Evolutionary conservation across 495 filamentous ascomycete species (phyloP).

Genomic region (Talaromyces liani): DNA sequence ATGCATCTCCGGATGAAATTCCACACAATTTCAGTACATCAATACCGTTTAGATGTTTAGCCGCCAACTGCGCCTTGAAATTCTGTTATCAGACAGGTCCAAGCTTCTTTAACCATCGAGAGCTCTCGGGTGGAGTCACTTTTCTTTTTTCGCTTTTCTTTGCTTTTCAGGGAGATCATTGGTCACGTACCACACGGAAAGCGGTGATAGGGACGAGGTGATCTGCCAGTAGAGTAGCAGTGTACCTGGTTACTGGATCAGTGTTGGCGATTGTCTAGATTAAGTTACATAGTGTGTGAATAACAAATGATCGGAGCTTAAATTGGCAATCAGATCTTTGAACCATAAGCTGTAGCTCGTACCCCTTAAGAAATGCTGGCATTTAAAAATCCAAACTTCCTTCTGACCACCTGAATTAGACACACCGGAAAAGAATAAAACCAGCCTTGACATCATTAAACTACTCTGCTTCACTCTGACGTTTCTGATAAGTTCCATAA

Average conservation of each 20-base stretch:
- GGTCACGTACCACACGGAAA: not conserved
- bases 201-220: not conserved
- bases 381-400: not conserved
- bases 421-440: not conserved
- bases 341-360: not conserved
- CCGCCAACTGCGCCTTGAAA: not conserved
- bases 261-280: not conserved
- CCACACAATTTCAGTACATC: no score
- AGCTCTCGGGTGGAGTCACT: not conserved
- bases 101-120: not conserved
- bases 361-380: not conserved
- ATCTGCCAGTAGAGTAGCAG: not conserved
- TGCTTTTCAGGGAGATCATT: not conserved
- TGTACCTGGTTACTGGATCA: not conserved
- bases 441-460: not conserved
- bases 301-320: not conserved
- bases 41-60: not conserved
- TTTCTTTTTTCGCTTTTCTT: not conserved
- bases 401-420: not conserved
- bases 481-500: not conserved
- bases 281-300: not conserved
- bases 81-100: not conserved
- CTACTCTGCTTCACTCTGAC: not conserved
- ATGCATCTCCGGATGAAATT: no score
- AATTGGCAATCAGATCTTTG: not conserved